phyloP scores from a whole-genome alignment of 257 asterid genomes.

The Cruciata laevipes region DNA sequence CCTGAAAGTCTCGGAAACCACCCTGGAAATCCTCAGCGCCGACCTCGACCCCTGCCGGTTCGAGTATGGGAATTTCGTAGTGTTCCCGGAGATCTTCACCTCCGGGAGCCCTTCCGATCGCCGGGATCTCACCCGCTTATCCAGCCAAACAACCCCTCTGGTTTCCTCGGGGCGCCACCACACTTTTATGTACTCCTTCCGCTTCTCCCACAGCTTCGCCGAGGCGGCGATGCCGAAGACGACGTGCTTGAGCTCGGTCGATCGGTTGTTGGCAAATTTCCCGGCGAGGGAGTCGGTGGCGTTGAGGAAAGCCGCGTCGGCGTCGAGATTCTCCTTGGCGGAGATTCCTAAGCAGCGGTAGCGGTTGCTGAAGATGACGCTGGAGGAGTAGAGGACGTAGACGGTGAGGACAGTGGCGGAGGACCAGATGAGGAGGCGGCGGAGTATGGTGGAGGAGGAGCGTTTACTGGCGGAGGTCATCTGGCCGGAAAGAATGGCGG shows the following conservation, averaged over 20 bases:
- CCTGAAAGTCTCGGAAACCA: constrained; percentile 70
- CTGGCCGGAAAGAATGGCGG: constrained; percentile 6
- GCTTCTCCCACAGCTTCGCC: constrained; percentile 43
- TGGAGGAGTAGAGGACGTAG: constrained; percentile 47
- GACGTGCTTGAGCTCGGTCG: constrained; percentile 41
- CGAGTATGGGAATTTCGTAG: constrained; percentile 44
- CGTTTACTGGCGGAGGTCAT: constrained; percentile 33
- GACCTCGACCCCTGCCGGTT: constrained; percentile 56
- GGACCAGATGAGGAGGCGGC: constrained; percentile 32
- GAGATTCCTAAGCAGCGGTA: neutral
- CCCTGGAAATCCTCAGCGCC: constrained; percentile 68
- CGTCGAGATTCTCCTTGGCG: constrained; percentile 15
- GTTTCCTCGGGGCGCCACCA: constrained; percentile 70
- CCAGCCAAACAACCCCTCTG: constrained; percentile 76
- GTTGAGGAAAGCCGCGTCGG: neutral
- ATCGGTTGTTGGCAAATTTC: constrained; percentile 1
- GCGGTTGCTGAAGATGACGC: constrained; percentile 34
- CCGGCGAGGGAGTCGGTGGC: neutral
- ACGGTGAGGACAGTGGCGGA: constrained; percentile 34
- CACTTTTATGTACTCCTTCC: constrained; percentile 61
- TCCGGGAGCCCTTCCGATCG: constrained; percentile 34
- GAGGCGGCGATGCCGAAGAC: constrained; percentile 70
- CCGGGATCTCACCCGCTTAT: constrained; percentile 20
- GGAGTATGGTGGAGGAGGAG: constrained; percentile 20
- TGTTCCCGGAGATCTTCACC: constrained; percentile 45